These are phyloP conservation scores for Taphrina deformans DNA, from an alignment of 1,139 yeast genomes.

Conservation along the genomic window DNA sequence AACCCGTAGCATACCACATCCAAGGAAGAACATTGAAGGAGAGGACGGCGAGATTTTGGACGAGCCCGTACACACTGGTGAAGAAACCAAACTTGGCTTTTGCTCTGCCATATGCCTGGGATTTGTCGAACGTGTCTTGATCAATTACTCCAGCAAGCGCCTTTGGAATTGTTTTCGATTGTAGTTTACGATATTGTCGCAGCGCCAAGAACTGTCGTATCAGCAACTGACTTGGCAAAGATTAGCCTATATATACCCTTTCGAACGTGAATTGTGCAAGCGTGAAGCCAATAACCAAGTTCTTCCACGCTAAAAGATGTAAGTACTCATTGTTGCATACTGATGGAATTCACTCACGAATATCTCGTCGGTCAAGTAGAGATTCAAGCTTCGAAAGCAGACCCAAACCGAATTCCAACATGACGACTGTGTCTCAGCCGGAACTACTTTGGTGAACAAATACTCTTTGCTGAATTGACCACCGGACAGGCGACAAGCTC, in stretches of 20 bases:
- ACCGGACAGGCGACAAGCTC: background rate
- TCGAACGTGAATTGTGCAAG: conserved; percentile 24
- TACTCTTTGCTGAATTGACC: background rate
- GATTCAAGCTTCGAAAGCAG: conserved; percentile 4
- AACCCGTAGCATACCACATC: conserved; percentile 62
- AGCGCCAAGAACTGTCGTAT: conserved; percentile 55
- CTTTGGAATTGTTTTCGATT: conserved; percentile 59
- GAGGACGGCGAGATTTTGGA: conserved; percentile 60
- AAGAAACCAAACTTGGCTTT: conserved; percentile 71
- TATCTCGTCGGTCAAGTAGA: conserved; percentile 6
- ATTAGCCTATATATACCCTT: no score
- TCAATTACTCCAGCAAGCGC: conserved; percentile 60
- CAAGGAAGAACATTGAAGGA: conserved; percentile 66
- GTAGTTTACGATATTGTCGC: conserved; percentile 74
- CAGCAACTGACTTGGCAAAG: no score
- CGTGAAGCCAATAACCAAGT: conserved; percentile 27
- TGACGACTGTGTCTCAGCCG: background rate
- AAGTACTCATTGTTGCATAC: background rate
- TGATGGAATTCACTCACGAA: background rate
- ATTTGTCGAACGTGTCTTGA: conserved; percentile 70
- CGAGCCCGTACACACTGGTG: conserved; percentile 54
- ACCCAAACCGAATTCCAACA: conserved; percentile 6
- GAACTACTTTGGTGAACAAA: no score
- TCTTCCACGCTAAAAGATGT: conserved; percentile 16
- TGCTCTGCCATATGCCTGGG: conserved; percentile 80